Base-by-base conservation (phyloP, 257 asterid genomes). In the Datura wrightii region DNA sequence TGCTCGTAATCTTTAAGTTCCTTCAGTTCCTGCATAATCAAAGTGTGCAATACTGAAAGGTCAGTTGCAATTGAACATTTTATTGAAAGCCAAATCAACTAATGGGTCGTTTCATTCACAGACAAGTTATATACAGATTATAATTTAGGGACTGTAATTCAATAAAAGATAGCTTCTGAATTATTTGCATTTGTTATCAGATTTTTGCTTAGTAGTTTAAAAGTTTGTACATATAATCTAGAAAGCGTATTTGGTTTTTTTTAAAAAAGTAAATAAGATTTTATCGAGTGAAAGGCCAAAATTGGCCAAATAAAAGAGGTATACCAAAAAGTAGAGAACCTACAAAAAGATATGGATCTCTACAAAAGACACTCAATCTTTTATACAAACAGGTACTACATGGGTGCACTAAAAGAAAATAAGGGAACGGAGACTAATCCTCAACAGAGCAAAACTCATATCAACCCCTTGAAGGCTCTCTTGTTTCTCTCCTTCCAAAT, bases 1-100 rank as follows among this genome's bases (percentile, higher is more conserved):
- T 86, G 97, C 88, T 97, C 99, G 82, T 65, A 58, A 67, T 97
- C 99, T 89, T 93, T 97, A 56, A 92, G 83, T 80, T 92, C 95
- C 92, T 94, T 93, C 84, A 95, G 91, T 89, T 95, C 99, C 99
- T 97, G 95, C 87, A 85, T 79, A 85, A 84, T 18, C 72, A 53
- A 82, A 79, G 15, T 70, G 63, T 36, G 59, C 8, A 67, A 54
- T 72, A 50, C 15, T 11, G 71, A 83, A 48, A 19, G 6, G 85
- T 74, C 14, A 53, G 53, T 31, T 66, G 72, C 58, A 50, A 41
- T 74, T 62, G 70, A 80, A 70, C 79, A 5, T 50, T 50, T 8
- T 14, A 48, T 18, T 56, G 69, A 16, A 34, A 34, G 65, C 10
- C 9, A 53, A 78, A 78, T 53, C 48, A 78, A 52, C 48, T 76